Evolutionary conservation across 169 alveolate genomes (phyloP).

Genomic region (Eimeria acervulina): DNA sequence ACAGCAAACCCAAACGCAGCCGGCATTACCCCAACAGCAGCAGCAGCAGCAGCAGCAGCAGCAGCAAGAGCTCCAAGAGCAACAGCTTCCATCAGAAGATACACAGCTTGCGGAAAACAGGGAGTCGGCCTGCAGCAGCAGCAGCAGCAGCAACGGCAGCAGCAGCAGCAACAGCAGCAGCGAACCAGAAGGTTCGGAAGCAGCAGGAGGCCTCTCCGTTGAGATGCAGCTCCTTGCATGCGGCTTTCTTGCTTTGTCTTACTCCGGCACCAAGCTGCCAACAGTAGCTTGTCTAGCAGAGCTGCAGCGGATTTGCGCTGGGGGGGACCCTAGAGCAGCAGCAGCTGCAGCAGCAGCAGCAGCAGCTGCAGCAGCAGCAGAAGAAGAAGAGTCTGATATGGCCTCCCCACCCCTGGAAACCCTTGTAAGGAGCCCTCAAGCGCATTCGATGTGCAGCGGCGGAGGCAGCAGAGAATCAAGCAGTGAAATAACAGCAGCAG

Average conservation of each 20-base stretch:
- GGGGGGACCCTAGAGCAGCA: neutral
- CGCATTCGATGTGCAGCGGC: neutral
- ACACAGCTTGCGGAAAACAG: too few relatives aligned
- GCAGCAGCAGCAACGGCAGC: neutral
- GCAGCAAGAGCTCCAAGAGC: too few relatives aligned
- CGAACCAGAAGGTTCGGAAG: neutral
- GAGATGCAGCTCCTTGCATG: constrained; percentile 47
- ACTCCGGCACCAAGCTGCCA: constrained; percentile 16
- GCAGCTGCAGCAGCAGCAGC: too few relatives aligned
- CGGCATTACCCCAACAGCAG: neutral
- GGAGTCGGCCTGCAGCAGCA: too few relatives aligned
- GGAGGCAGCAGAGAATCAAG: neutral
- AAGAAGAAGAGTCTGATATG: neutral
- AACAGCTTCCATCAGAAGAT: too few relatives aligned
- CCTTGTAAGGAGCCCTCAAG: neutral
- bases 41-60: constrained; percentile 48
- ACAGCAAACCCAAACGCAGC: neutral
- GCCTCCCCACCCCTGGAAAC: neutral
- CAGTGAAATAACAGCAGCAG: neutral
- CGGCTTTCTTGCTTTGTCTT: neutral
- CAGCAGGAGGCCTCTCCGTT: neutral
- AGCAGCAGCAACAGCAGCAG: constrained; percentile 13
- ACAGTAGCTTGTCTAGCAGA: constrained; percentile 26
- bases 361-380: neutral
- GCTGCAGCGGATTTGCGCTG: neutral